Evolutionary conservation across 352 stramenopile species (phyloP).

Genomic region (Aphanomyces astaci): DNA sequence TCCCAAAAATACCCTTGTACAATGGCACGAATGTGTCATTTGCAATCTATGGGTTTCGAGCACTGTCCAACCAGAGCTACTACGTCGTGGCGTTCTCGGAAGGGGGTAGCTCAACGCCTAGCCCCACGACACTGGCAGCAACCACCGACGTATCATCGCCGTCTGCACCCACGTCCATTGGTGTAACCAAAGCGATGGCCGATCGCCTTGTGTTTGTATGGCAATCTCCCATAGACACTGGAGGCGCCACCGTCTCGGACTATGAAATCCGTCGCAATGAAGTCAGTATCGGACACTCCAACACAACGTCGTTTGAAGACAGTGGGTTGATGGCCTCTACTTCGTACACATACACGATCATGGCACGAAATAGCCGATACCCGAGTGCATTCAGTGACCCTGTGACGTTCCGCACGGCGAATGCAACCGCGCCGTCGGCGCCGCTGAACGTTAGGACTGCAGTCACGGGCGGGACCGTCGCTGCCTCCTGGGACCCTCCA

Average conservation of each 20-base stretch:
- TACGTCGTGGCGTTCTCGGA: background rate
- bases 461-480: background rate
- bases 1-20: background rate
- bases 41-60: background rate
- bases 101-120: background rate
- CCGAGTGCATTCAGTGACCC: background rate
- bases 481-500: background rate
- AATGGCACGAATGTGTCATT: background rate
- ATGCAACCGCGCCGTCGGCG: background rate
- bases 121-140: background rate
- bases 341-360: background rate
- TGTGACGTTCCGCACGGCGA: background rate
- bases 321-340: background rate
- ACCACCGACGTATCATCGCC: background rate
- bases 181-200: background rate
- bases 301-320: background rate
- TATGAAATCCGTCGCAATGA: background rate
- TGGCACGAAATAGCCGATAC: background rate
- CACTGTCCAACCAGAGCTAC: background rate
- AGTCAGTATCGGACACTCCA: background rate
- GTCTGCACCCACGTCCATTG: background rate
- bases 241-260: background rate
- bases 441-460: background rate
- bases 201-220: background rate
- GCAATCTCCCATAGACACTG: background rate